Base-by-base conservation (phyloP, 2,329 filamentous ascomycete species). In the Orbilia blumenaviensis region DNA sequence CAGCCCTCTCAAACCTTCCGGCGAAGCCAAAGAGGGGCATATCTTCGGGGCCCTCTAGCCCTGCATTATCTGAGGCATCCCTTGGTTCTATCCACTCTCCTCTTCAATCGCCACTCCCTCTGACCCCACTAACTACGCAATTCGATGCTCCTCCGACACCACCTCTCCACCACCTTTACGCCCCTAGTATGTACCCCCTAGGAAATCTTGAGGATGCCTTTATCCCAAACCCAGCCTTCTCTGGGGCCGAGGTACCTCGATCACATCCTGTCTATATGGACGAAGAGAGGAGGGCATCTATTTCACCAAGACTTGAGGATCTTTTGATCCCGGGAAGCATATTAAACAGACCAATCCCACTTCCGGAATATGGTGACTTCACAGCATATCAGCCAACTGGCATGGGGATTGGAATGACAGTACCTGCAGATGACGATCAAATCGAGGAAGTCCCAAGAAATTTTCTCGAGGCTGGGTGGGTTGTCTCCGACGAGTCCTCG, bases 391-490 rank as follows among this genome's bases (percentile, higher is more conserved):
- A 66, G 36, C 63, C 63, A 5, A 71, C 50, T 4, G 60, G 50
- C 3, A 77, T 77, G 23, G 73, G 71, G 14, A 66, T 71, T 9
- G 61, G 66, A 38, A 77, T 67, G 50, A 18, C 18, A 23, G 71
- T 66, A 23, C 78, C 80, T 46, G 76, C 79, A 3, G 78, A 83
- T 48, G 84, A 86, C 14, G 85, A 87, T 27, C 86, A 86, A 42
- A 82, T 88, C 10, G 87, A 89, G 79, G 87, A 89, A 66, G 85
- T 89, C 46, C 82, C 86, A 18, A 83, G 86, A 38, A 66, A 63
- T 27, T 60, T 60, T 16, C 38, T 71, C 25, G 66, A 68, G 2
- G 58, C 52, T 14, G 44, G 44, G 10, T 78, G 71, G 69, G 18
- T 42, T 2, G 36, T 77, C 48, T 60, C 74, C 16, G 48, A 50